phyloP scores from a whole-genome alignment of 176 grass and related monocot species.

The Lolium perenne region DNA sequence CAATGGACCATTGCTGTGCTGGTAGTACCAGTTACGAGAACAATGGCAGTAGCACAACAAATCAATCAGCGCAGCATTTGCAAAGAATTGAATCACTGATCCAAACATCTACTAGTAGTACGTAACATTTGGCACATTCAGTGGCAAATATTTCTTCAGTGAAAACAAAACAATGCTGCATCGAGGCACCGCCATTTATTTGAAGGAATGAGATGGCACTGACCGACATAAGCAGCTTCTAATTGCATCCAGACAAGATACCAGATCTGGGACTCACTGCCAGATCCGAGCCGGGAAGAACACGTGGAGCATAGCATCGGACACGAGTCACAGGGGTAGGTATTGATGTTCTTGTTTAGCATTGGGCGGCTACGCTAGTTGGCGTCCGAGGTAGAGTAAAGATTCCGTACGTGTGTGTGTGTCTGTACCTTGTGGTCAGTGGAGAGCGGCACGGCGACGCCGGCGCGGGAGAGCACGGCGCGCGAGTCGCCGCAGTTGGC shows the following conservation, averaged over 20 bases:
- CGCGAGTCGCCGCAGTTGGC: slow-evolving; percentile 89
- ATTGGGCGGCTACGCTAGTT: not conserved
- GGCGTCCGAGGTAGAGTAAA: not conserved
- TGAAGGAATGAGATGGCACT: too few species aligned
- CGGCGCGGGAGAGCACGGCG: slow-evolving; percentile 69
- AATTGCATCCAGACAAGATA: not conserved
- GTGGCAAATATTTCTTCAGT: too few species aligned
- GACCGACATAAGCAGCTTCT: too few species aligned
- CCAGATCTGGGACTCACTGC: not conserved
- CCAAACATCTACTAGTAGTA: too few species aligned
- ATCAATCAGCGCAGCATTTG: not conserved
- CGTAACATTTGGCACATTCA: not conserved
- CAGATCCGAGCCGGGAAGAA: not conserved
- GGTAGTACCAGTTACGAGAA: not conserved
- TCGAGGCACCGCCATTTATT: too few species aligned
- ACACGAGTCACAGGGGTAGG: not conserved
- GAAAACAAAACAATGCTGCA: not conserved
- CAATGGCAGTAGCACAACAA: not conserved
- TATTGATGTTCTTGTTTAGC: not conserved
- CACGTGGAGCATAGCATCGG: not conserved
- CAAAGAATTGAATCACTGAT: not conserved
- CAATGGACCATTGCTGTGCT: not conserved
- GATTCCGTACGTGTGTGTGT: not conserved
- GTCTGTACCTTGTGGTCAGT: slow-evolving; percentile 74
- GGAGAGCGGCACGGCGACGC: slow-evolving; percentile 68